phyloP scores from a whole-genome alignment of 2,329 filamentous ascomycete genomes.

The Aspergillus niger region DNA sequence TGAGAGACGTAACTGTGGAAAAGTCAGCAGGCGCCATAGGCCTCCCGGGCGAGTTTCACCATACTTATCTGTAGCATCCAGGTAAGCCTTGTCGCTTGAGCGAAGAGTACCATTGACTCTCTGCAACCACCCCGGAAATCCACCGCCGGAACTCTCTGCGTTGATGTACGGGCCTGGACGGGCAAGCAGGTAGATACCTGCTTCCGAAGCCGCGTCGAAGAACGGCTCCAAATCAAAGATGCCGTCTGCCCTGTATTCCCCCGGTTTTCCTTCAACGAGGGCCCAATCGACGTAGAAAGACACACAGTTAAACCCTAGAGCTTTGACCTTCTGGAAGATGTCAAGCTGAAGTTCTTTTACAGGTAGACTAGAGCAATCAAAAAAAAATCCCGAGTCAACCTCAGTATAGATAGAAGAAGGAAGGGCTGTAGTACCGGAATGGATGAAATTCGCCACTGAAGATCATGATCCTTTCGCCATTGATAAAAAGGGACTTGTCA shows the following conservation, averaged over 20 bases:
- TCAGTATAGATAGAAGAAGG: not conserved
- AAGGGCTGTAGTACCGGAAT: slow-evolving; percentile 49
- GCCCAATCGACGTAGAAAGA: slow-evolving; percentile 83
- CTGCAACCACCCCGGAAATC: slow-evolving; percentile 79
- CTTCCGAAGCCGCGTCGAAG: slow-evolving; percentile 71
- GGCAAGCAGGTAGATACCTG: slow-evolving; percentile 76
- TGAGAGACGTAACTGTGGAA: slow-evolving; percentile 58
- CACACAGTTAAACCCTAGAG: slow-evolving; percentile 75
- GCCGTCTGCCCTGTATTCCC: slow-evolving; percentile 69
- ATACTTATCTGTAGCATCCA: slow-evolving; percentile 68
- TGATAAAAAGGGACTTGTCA: slow-evolving; percentile 68
- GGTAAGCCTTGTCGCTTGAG: slow-evolving; percentile 62
- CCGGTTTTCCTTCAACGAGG: slow-evolving; percentile 71
- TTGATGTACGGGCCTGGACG: slow-evolving; percentile 76
- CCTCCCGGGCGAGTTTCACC: not conserved
- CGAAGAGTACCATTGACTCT: slow-evolving; percentile 66
- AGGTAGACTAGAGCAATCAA: slow-evolving; percentile 58
- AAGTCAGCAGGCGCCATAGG: slow-evolving; percentile 11
- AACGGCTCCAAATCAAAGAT: slow-evolving; percentile 73
- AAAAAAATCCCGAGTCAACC: no score
- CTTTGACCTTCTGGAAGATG: slow-evolving; percentile 79
- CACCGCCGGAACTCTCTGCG: slow-evolving; percentile 73
- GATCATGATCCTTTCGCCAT: slow-evolving; percentile 69
- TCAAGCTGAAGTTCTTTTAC: slow-evolving; percentile 68
- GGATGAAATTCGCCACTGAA: slow-evolving; percentile 76